These are phyloP conservation scores for Nakaseomyces bracarensis DNA, from an alignment of 1,139 yeast species.

Conservation along the genomic window DNA sequence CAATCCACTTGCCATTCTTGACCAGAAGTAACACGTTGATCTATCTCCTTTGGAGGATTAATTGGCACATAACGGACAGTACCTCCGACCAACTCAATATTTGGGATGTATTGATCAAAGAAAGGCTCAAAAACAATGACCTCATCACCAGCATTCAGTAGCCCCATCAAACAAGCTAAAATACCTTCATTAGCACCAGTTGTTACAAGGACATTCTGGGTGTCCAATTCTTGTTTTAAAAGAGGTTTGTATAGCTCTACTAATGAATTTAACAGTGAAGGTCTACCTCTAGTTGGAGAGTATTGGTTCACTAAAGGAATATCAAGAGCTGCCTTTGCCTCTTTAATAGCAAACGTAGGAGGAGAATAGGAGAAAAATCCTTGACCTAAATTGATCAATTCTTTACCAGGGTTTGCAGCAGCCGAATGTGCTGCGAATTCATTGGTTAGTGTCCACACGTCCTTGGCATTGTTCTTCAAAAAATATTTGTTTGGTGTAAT, in stretches of 20 bases:
- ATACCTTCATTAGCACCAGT: conserved; percentile 98
- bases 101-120: conserved; percentile 92
- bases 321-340: conserved; percentile 70
- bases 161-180: conserved; percentile 74
- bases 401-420: conserved; percentile 49
- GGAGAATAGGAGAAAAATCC: conserved; percentile 95
- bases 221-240: conserved; percentile 45
- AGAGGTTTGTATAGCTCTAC: conserved; percentile 62
- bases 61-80: conserved; percentile 77
- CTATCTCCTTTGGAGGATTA: conserved; percentile 72
- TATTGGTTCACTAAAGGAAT: conserved; percentile 77
- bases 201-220: conserved; percentile 53
- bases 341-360: conserved; percentile 77
- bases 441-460: conserved; percentile 89
- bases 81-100: conserved; percentile 90
- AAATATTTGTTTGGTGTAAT: conserved; percentile 49
- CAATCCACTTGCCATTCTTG: conserved; percentile 84
- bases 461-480: conserved; percentile 50
- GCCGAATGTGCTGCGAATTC: conserved; percentile 87
- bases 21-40: conserved; percentile 58
- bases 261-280: conserved; percentile 59
- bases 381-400: conserved; percentile 84
- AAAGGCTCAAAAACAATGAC: conserved; percentile 97
- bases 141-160: conserved; percentile 82
- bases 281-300: conserved; percentile 85